phyloP scores from a whole-genome alignment of 495 filamentous ascomycete genomes.

The Penicillium bovifimosum region DNA sequence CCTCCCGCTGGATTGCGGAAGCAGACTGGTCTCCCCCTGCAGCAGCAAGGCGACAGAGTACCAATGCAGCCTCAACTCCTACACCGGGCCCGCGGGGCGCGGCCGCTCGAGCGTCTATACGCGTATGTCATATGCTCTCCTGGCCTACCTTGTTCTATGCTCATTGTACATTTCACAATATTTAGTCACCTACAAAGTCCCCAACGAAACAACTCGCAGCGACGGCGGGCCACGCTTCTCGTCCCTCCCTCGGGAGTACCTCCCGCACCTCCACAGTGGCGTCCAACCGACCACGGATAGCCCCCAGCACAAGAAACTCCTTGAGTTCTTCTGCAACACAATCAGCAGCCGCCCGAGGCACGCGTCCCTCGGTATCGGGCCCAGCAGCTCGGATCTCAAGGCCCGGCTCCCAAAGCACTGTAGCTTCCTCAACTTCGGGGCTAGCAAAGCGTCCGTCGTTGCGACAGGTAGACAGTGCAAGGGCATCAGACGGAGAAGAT shows the following conservation, averaged over 20 bases:
- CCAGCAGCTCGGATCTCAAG: slow-evolving; percentile 29
- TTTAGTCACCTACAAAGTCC: slow-evolving; percentile 69
- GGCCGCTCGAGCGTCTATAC: slow-evolving; percentile 48
- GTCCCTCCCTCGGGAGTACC: slow-evolving; percentile 46
- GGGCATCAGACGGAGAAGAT: slow-evolving; percentile 27
- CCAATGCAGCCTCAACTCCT: slow-evolving; percentile 58
- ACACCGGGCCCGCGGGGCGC: slow-evolving; percentile 50
- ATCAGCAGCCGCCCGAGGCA: slow-evolving; percentile 24
- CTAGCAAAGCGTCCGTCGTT: slow-evolving; percentile 38
- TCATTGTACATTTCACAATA: slow-evolving; percentile 7
- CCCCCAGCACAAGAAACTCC: slow-evolving; percentile 51
- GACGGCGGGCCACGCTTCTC: slow-evolving; percentile 47
- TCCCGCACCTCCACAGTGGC: slow-evolving; percentile 39
- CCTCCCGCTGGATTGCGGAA: slow-evolving; percentile 32
- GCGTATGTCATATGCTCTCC: slow-evolving; percentile 41
- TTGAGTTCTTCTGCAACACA: slow-evolving; percentile 59
- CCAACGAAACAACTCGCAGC: slow-evolving; percentile 70
- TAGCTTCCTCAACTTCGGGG: slow-evolving; percentile 17
- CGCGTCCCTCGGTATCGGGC: slow-evolving; percentile 39
- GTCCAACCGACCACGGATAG: slow-evolving; percentile 47
- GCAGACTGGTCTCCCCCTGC: slow-evolving; percentile 43
- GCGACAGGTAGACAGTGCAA: slow-evolving; percentile 27
- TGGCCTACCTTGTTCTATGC: not conserved
- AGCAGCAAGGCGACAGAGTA: slow-evolving; percentile 57
- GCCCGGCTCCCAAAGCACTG: slow-evolving; percentile 28